phyloP scores from a whole-genome alignment of 2,329 filamentous ascomycete species.

The Penicillium sclerotigenum region DNA sequence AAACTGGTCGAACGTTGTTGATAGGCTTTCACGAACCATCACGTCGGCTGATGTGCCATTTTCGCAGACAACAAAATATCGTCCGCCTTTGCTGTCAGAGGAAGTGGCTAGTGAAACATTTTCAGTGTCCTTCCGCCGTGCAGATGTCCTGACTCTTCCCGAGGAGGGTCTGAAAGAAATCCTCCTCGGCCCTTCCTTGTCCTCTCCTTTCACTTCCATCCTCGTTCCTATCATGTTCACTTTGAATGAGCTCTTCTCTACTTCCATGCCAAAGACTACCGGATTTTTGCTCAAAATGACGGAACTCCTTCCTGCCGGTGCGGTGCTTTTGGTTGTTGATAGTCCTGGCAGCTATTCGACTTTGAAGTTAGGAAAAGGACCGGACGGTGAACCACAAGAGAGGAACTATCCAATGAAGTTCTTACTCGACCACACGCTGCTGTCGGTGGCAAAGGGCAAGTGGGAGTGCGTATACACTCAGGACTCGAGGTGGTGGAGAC shows the following conservation, averaged over 20 bases:
- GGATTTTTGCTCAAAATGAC: constrained; percentile 70
- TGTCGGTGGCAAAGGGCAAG: constrained; percentile 47
- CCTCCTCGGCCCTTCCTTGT: constrained; percentile 15
- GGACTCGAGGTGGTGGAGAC: constrained; percentile 81
- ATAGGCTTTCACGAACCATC: constrained; percentile 57
- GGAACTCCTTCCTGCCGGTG: constrained; percentile 53
- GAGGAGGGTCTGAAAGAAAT: constrained; percentile 40
- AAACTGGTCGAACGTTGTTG: constrained; percentile 66
- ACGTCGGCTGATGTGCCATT: constrained; percentile 36
- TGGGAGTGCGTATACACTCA: constrained; percentile 76
- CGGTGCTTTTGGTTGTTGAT: constrained; percentile 80
- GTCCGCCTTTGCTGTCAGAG: constrained; percentile 28
- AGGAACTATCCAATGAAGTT: constrained; percentile 89
- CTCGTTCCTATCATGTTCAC: constrained; percentile 89
- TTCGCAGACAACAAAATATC: constrained; percentile 28
- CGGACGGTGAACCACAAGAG: constrained; percentile 41
- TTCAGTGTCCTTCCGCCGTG: constrained; percentile 45
- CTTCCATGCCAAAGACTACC: constrained; percentile 71
- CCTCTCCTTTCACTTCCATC: constrained; percentile 29
- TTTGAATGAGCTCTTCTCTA: constrained; percentile 87
- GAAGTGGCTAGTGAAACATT: constrained; percentile 14
- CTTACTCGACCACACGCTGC: constrained; percentile 78
- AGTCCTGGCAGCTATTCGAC: constrained; percentile 92
- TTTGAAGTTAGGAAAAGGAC: constrained; percentile 60
- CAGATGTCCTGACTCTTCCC: constrained; percentile 50